Base-by-base conservation (phyloP, 2,329 filamentous ascomycete species). In the Emericellopsis atlantica region DNA sequence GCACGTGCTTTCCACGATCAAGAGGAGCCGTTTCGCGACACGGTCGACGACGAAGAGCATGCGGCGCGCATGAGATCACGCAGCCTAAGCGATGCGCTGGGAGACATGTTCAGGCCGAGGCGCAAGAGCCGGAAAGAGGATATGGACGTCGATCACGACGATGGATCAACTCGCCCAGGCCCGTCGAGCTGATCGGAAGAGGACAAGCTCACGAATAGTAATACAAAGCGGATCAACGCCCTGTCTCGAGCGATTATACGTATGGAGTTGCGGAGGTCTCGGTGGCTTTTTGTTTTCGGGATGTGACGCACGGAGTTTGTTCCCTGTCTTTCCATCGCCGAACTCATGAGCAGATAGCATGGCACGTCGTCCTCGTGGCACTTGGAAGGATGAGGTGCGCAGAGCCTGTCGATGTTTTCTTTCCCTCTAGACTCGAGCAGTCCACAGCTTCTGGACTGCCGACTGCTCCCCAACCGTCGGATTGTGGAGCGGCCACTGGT, bases 1-100 rank as follows among this genome's bases (percentile, higher is more conserved):
- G 43, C 49, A 10, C 42, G 45, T 23, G 40, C 18, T 6, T 18
- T 29, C 34, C 32, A 12, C 5, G 26, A 38, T 12, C 34, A 38
- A 14, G 35, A 41, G 4, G 36, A 29, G 16, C 16, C 12, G 15
- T 23, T 32, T 26, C 16, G 29, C 31, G 32, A 42, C 36, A n/a
- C 33, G 3, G 9, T 15, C 6, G 34, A 24, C 26, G 24, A 10
- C 12, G 45, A 47, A 21, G 43, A 43, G 5, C 49, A 51, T 36
- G 33, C 46, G 23, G 43, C 46, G n/a, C 54, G 54, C 14, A 52
- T 51, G 32, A 53, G 60, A 24, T 55, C 62, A 7, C 55, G 61
- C 31, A 66, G 64, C 44, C 50, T 67, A 29, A 66, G 63, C 47
- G 63, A 66, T 36, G 60, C 62, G 4, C 48, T 67, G 11, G 60